Evolutionary conservation across 2,329 filamentous ascomycete genomes (phyloP).

Genomic region (Hypoxylon sp.): DNA sequence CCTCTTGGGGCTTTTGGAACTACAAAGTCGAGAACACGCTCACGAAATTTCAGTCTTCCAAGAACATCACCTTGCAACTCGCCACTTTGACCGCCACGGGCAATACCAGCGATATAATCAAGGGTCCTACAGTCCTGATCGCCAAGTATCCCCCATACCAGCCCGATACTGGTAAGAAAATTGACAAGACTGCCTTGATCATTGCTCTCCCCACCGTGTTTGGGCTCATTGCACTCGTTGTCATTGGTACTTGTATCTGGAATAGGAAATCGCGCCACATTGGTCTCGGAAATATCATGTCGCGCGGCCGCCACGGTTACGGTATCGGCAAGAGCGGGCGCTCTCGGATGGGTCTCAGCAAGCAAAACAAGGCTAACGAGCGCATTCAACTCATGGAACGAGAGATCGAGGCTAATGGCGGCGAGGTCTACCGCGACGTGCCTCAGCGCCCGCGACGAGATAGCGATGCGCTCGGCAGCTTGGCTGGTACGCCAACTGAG

Average conservation of each 20-base stretch:
- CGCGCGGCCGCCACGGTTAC: constrained; percentile 55
- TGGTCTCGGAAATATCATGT: constrained; percentile 60
- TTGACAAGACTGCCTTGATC: constrained; percentile 54
- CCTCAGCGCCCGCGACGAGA: constrained; percentile 49
- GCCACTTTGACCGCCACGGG: constrained; percentile 47
- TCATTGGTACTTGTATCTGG: constrained; percentile 65
- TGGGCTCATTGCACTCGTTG: constrained; percentile 55
- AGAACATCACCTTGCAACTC: constrained; percentile 60
- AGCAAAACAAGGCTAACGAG: constrained; percentile 46
- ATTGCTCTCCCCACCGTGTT: constrained; percentile 62
- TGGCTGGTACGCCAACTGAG: constrained; percentile 57
- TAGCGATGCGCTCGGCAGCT: constrained; percentile 59
- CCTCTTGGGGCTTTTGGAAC: constrained; percentile 58
- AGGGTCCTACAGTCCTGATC: constrained; percentile 54
- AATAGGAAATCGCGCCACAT: constrained; percentile 61
- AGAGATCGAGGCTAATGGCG: constrained; percentile 42
- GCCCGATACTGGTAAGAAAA: constrained; percentile 44
- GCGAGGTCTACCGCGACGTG: constrained; percentile 49
- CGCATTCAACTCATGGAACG: constrained; percentile 57
- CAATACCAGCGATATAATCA: constrained; percentile 43
- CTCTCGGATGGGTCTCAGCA: constrained; percentile 45
- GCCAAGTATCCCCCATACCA: constrained; percentile 47
- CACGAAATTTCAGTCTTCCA: constrained; percentile 48
- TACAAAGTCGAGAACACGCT: constrained; percentile 51
- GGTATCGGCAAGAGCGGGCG: constrained; percentile 50